phyloP scores from a whole-genome alignment of 495 filamentous ascomycete genomes.

The Terfezia claveryi region DNA sequence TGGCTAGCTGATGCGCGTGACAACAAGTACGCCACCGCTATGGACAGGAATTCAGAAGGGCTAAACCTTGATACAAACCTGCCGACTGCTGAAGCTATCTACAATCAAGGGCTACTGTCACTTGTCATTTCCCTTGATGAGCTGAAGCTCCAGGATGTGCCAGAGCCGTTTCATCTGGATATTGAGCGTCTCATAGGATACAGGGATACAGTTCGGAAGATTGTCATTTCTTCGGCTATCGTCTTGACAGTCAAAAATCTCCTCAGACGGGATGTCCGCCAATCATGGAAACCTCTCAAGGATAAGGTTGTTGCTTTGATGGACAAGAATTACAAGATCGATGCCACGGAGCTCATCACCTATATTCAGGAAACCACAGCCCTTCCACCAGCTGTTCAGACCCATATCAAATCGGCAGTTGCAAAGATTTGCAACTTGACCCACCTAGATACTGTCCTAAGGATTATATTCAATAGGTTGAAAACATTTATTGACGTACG shows the following conservation, averaged over 20 bases:
- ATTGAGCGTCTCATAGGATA: constrained; percentile 41
- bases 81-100: constrained; percentile 47
- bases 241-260: constrained; percentile 85
- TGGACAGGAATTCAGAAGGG: constrained; percentile 49
- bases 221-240: constrained; percentile 56
- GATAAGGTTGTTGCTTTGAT: constrained; percentile 46
- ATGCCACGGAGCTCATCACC: constrained; percentile 25
- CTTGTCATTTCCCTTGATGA: constrained; percentile 40
- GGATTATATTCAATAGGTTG: constrained; percentile 54
- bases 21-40: constrained; percentile 47
- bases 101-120: constrained; percentile 50
- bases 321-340: constrained; percentile 39
- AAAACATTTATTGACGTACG: constrained; percentile 54
- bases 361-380: constrained; percentile 30
- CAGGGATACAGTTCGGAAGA: constrained; percentile 50
- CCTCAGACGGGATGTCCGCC: constrained; percentile 75
- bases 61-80: constrained; percentile 31
- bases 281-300: constrained; percentile 73
- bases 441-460: constrained; percentile 55
- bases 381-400: constrained; percentile 21
- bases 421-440: constrained; percentile 25
- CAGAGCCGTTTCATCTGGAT: constrained; percentile 76
- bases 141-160: constrained; percentile 36
- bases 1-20: constrained; percentile 53
- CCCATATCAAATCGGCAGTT: constrained; percentile 17